Percentiles rank a stretch among this genome's conserved stretches.
Evolutionary conservation across 2,329 filamentous ascomycete genomes (phyloP).

Genomic region (Malbranchea cinnamomea): DNA sequence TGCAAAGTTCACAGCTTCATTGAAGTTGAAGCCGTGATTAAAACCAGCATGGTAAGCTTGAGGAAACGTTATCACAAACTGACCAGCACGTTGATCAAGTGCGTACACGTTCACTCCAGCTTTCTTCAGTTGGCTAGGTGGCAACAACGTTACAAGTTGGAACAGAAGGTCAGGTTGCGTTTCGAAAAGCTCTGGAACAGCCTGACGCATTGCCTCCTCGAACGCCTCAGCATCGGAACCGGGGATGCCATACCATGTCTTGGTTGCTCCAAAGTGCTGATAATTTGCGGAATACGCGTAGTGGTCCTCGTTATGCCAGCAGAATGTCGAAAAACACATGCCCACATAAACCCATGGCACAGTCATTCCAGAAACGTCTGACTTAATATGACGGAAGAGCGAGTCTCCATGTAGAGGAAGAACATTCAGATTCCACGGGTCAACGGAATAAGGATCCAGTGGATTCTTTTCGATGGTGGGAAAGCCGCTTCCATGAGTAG

Average conservation of each 20-base stretch:
- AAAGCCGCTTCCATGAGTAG: constrained; percentile 92
- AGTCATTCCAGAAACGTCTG: constrained; percentile 97
- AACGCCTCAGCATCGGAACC: constrained; percentile 89
- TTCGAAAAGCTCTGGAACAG: constrained; percentile 91
- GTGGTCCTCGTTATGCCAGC: constrained; percentile 98
- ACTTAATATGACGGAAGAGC: constrained; percentile 92
- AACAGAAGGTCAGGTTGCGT: constrained; percentile 93
- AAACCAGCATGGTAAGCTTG: constrained; percentile 96
- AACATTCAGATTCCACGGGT: constrained; percentile 93
- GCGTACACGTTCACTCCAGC: constrained; percentile 88
- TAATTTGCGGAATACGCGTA: constrained; percentile 97
- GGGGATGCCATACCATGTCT: constrained; percentile 98
- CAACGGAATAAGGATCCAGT: constrained; percentile 68
- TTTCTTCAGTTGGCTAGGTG: constrained; percentile 82
- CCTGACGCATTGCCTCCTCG: constrained; percentile 85
- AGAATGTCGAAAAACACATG: constrained; percentile 99
- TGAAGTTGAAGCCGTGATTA: constrained; percentile 98
- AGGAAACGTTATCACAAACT: constrained; percentile 93
- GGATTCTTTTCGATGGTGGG: constrained; percentile 88
- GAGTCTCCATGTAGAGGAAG: constrained; percentile 83
- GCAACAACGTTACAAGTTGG: constrained; percentile 89
- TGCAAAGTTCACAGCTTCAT: constrained; percentile 96
- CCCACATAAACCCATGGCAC: constrained; percentile 98
- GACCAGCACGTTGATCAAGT: constrained; percentile 86
- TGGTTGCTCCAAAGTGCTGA: constrained; percentile 93